Base-by-base conservation (phyloP, 192 early-diverging fungal species). In the Coemansia sp. region DNA sequence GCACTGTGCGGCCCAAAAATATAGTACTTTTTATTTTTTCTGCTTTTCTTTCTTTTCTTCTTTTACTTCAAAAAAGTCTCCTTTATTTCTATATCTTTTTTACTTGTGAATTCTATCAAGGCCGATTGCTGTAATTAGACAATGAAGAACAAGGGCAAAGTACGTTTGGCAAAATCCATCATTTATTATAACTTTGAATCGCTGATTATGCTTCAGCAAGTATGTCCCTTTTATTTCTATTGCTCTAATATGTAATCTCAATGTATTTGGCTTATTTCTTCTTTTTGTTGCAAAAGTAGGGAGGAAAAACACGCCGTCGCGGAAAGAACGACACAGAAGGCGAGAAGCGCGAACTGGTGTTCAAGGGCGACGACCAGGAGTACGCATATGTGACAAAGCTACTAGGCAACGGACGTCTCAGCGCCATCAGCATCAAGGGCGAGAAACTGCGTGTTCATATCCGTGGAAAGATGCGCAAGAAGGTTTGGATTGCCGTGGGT, bases 101-200 rank as follows among this genome's bases (percentile, higher is more conserved):
- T 20, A 4, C 29, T 50, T 62, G 48, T 54, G 51, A 5, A 54
- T 12, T 30, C 25, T 25, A 17, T 16, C 0, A 54, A 5, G 6
- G 20, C 51, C 18, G 51, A 30, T 30, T 54, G 12, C 6, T 22
- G 6, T 11, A 48, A 63, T 51, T 32, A 40, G 40, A 66, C 17
- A 64, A 94, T 92, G 96, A 95, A 95, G 85, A 95, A 95, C 85
- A 96, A 98, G 84, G 94, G 94, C 89, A 98, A 98, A 83, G 96
- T 90, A 87, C 60, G 75, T 34, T 25, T 42, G 33, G 42, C 20
- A 28, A 71, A 30, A 25, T 25, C 22, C 22, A 25, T 25, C 22
- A 25, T 32, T 12, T 6, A 5, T 56, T 25, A 25, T 25, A 25
- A 25, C 0, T 25, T 25, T 0, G 22, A 25, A 25, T 25, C 22